phyloP scores from a whole-genome alignment of 495 filamentous ascomycete genomes.

The Lepidopterella palustris region DNA sequence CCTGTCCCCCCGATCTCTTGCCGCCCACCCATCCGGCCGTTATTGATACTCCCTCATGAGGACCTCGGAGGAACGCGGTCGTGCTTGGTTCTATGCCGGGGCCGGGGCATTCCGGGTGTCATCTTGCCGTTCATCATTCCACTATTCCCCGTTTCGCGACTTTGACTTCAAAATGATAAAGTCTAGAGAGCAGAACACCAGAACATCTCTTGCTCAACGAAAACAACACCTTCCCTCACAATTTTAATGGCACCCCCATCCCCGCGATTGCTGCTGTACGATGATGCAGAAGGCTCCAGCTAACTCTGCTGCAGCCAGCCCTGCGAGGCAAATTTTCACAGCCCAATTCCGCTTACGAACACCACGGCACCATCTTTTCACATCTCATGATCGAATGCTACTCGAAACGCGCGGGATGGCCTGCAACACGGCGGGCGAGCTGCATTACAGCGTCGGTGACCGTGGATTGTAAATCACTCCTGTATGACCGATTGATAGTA shows the following conservation, averaged over 20 bases:
- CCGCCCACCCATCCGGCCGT: not conserved
- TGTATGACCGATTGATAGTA: not conserved
- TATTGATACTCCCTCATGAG: not conserved
- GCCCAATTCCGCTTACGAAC: conserved; percentile 12
- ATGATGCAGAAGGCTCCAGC: conserved; percentile 8
- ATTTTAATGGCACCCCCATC: not conserved
- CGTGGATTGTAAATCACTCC: not conserved
- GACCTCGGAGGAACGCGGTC: conserved; percentile 1
- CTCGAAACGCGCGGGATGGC: conserved; percentile 12
- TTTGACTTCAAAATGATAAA: no score
- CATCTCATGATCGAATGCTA: conserved; percentile 14
- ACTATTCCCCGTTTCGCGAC: not conserved
- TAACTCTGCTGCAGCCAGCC: not conserved
- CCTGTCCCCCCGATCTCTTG: not conserved
- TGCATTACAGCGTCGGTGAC: conserved; percentile 4
- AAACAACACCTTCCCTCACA: no score
- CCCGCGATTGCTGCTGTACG: not conserved
- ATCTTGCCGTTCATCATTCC: not conserved
- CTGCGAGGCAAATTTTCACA: conserved; percentile 5
- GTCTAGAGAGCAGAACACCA: no score
- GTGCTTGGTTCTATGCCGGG: not conserved
- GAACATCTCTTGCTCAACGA: no score
- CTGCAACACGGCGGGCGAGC: conserved; percentile 4
- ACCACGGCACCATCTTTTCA: not conserved
- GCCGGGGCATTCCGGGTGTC: not conserved